phyloP scores from a whole-genome alignment of 805 yeast species.

The Starmerella stigmatis region DNA sequence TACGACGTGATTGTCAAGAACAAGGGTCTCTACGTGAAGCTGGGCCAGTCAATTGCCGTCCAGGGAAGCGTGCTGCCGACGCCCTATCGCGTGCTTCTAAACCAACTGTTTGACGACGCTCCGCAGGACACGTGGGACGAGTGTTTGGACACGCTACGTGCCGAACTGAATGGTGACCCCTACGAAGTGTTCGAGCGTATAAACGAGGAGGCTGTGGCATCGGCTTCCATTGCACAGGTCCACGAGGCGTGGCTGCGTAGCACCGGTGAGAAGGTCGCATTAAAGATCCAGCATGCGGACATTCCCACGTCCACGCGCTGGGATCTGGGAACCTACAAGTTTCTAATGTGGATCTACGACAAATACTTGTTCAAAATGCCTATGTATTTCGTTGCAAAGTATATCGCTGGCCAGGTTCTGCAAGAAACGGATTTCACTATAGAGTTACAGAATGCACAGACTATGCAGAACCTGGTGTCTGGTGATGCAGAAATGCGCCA shows the following conservation, averaged over 20 bases:
- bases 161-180: slow-evolving; percentile 37
- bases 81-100: slow-evolving; percentile 50
- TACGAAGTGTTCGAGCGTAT: slow-evolving; percentile 38
- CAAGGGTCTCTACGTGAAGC: slow-evolving; percentile 58
- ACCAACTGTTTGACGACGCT: slow-evolving; percentile 55
- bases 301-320: slow-evolving; percentile 49
- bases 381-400: slow-evolving; percentile 43
- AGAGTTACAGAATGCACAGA: slow-evolving; percentile 46
- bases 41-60: slow-evolving; percentile 72
- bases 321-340: slow-evolving; percentile 50
- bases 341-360: slow-evolving; percentile 45
- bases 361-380: slow-evolving; percentile 52
- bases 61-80: slow-evolving; percentile 60
- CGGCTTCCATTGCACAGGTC: slow-evolving; percentile 89
- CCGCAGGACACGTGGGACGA: slow-evolving; percentile 45
- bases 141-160: slow-evolving; percentile 26
- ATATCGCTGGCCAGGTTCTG: slow-evolving; percentile 45
- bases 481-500: slow-evolving; percentile 35
- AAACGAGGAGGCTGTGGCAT: slow-evolving; percentile 54
- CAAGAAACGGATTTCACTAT: slow-evolving; percentile 53
- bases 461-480: slow-evolving; percentile 28
- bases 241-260: slow-evolving; percentile 56
- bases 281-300: slow-evolving; percentile 74
- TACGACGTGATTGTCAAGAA: slow-evolving; percentile 38
- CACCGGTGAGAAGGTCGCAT: slow-evolving; percentile 69